Evolutionary conservation across 1,284 basidiomycete species (phyloP).

Genomic region (Cryptococcus maquisensis): DNA sequence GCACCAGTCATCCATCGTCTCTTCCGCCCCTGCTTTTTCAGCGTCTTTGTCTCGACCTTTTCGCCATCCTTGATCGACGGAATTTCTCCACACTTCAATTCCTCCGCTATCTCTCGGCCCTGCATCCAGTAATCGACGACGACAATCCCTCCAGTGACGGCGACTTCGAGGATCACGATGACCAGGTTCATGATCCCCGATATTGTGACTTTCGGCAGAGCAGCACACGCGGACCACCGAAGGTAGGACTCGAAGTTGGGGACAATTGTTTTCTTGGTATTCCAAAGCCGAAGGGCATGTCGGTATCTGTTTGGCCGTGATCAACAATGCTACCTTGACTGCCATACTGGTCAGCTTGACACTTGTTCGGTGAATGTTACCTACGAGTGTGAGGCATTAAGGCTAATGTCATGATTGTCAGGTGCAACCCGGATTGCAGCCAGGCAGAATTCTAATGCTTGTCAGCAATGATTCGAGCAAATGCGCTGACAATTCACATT

Average conservation of each 20-base stretch:
- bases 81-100: background rate
- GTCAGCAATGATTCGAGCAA: background rate
- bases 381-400: slow-evolving; percentile 6
- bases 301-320: slow-evolving; percentile 6
- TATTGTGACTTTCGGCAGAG: slow-evolving; percentile 7
- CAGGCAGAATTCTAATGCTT: slow-evolving; percentile 12
- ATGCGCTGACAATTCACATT: slow-evolving; percentile 8
- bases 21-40: background rate
- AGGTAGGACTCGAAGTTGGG: slow-evolving; percentile 11
- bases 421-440: slow-evolving; percentile 13
- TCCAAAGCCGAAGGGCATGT: slow-evolving; percentile 8
- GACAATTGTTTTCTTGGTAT: background rate
- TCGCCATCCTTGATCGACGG: background rate
- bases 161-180: slow-evolving; percentile 1
- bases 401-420: slow-evolving; percentile 9
- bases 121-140: slow-evolving; percentile 12
- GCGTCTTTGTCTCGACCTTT: slow-evolving; percentile 1
- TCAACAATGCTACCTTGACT: slow-evolving; percentile 8
- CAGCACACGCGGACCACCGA: slow-evolving; percentile 11
- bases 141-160: slow-evolving; percentile 2
- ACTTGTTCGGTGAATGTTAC: background rate
- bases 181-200: slow-evolving; percentile 8
- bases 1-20: slow-evolving; percentile 9
- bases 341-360: background rate
- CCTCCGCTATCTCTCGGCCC: background rate